Conservation (phyloP, 768 basidiomycete genomes). For the Podaxis carcinomalis region DNA sequence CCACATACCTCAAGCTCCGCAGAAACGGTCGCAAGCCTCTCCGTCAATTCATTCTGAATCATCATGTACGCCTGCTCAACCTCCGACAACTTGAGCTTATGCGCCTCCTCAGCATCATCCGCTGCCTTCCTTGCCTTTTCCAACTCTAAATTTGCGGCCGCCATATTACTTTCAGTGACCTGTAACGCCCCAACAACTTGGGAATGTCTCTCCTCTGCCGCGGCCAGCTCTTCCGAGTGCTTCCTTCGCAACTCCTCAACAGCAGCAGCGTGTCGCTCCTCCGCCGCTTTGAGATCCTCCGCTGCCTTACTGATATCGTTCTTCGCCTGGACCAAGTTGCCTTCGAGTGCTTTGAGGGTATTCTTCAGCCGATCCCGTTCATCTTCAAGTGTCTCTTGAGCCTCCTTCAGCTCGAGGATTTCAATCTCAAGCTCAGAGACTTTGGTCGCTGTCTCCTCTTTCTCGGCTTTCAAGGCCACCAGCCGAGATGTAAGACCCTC, state of each 20-base stretch:
- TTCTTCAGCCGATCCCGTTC: conserved; percentile 40
- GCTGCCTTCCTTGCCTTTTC: conserved; percentile 45
- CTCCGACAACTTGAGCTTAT: conserved; percentile 46
- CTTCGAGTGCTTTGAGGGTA: conserved; percentile 48
- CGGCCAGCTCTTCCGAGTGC: conserved; percentile 44
- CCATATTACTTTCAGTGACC: conserved; percentile 43
- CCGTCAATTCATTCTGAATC: conserved; percentile 48
- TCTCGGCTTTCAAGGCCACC: conserved; percentile 51
- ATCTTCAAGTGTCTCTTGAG: conserved; percentile 61
- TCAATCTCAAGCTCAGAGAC: conserved; percentile 82
- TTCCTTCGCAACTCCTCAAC: conserved; percentile 35
- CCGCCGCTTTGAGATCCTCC: conserved; percentile 41
- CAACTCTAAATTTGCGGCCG: conserved; percentile 37
- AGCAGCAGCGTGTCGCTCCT: conserved; percentile 40
- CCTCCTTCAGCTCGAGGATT: conserved; percentile 71
- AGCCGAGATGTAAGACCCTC: conserved; percentile 47
- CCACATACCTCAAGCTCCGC: conserved; percentile 62
- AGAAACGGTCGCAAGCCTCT: conserved; percentile 51
- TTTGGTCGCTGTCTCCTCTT: conserved; percentile 66
- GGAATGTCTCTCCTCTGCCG: conserved; percentile 38
- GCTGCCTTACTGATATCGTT: conserved; percentile 30
- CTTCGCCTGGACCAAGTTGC: conserved; percentile 43
- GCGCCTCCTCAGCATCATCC: conserved; percentile 40
- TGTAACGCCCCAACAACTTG: conserved; percentile 40
- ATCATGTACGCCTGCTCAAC: conserved; percentile 43